Percentiles rank a stretch among this genome's conserved stretches.
These are phyloP conservation scores for Phyllosticta paracitricarpa DNA, from an alignment of 2,329 filamentous ascomycete genomes.

Conservation along the genomic window DNA sequence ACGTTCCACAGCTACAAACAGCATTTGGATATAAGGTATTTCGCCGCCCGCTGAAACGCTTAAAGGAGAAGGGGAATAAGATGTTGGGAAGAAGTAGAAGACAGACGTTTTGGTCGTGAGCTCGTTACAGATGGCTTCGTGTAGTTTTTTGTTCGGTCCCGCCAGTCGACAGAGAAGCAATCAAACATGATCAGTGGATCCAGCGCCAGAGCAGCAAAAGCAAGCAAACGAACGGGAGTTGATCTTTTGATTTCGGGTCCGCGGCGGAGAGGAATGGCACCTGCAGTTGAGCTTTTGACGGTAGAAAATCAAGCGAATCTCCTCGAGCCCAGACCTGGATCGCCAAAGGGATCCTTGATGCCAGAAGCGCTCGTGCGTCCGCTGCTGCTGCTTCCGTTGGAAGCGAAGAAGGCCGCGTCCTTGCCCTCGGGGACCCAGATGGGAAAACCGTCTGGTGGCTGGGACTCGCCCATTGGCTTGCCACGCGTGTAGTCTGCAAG, in stretches of 20 bases:
- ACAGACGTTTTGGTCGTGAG: background rate
- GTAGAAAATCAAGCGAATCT: background rate
- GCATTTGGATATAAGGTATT: background rate
- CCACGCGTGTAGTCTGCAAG: conserved; percentile 56
- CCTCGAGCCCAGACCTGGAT: conserved; percentile 20
- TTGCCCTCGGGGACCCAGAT: conserved; percentile 38
- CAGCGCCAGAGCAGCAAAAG: background rate
- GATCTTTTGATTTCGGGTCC: background rate
- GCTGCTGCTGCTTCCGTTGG: conserved; percentile 7
- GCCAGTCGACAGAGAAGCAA: background rate
- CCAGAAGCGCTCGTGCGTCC: conserved; percentile 5
- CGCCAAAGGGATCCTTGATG: conserved; percentile 23
- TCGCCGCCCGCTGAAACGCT: background rate
- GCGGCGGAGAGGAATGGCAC: background rate
- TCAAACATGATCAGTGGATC: background rate
- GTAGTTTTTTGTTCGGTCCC: background rate
- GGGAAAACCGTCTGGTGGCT: conserved; percentile 51
- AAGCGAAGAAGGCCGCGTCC: background rate
- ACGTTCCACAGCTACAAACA: background rate
- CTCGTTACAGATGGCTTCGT: background rate
- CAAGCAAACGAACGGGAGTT: background rate
- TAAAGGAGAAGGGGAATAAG: background rate
- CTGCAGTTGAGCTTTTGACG: background rate
- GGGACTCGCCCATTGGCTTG: conserved; percentile 51
- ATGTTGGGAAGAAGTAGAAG: background rate